Percentiles rank a stretch among this genome's conserved stretches.
phyloP scores from a whole-genome alignment of 306 rosid genomes.

The Medicago truncatula region DNA sequence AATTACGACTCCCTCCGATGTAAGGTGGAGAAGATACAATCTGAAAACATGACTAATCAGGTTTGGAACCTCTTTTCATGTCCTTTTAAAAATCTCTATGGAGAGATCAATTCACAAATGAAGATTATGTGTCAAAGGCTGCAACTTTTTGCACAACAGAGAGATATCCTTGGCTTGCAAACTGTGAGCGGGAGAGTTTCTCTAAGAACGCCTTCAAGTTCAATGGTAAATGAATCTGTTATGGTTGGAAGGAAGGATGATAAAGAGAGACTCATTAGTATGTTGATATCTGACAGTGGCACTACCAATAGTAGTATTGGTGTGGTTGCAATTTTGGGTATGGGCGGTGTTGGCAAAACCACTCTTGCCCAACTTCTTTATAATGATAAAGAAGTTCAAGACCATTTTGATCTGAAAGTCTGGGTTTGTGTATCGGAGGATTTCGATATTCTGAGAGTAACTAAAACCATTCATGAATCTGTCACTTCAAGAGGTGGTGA shows the following conservation, averaged over 20 bases:
- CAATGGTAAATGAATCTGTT: not conserved
- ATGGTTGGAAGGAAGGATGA: slow-evolving; percentile 43
- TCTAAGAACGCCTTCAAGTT: not conserved
- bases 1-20: too few species aligned
- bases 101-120: too few species aligned
- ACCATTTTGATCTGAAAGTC: not conserved
- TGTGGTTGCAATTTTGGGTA: slow-evolving; percentile 28
- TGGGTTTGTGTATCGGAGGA: not conserved
- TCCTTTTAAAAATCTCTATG: too few species aligned
- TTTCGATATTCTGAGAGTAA: slow-evolving; percentile 3
- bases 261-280: too few species aligned
- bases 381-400: not conserved
- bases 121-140: too few species aligned
- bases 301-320: too few species aligned
- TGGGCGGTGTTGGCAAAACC: slow-evolving; percentile 8
- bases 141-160: slow-evolving; percentile 41
- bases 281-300: too few species aligned
- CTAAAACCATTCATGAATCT: not conserved
- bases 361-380: slow-evolving; percentile 6
- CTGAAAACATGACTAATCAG: too few species aligned
- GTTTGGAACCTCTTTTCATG: too few species aligned
- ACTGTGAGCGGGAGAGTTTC: slow-evolving; percentile 10
- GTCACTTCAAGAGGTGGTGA: too few species aligned
- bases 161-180: slow-evolving; percentile 40
- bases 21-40: too few species aligned